A percentile compares a stretch with the other conserved stretches of the same genome.
Evolutionary conservation across 2,329 filamentous ascomycete genomes (phyloP).

Genomic region (Nannizzia gypsea): DNA sequence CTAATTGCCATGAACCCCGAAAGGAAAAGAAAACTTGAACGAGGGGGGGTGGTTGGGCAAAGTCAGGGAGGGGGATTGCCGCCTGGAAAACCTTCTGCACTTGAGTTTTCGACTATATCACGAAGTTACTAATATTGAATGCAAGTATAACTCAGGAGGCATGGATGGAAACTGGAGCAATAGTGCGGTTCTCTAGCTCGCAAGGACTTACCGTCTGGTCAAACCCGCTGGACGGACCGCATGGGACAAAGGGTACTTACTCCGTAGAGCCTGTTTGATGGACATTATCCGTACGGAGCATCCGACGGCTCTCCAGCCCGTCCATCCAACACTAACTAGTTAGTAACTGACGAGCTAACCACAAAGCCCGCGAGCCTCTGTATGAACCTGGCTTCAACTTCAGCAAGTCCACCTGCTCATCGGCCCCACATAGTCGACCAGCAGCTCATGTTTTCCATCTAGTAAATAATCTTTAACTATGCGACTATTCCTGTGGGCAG

Average conservation of each 20-base stretch:
- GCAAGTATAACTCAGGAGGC: background rate
- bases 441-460: background rate
- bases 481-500: too few relatives aligned
- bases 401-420: too few relatives aligned
- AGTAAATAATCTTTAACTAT: background rate
- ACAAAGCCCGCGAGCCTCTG: background rate
- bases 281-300: background rate
- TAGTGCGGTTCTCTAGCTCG: background rate
- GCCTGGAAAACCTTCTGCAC: background rate
- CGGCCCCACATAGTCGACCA: background rate
- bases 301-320: background rate
- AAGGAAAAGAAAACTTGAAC: background rate
- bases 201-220: too few relatives aligned
- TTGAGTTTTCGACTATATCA: background rate
- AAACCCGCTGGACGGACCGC: too few relatives aligned
- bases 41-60: background rate
- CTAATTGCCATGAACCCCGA: slow-evolving; percentile 1
- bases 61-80: background rate
- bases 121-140: background rate
- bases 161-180: background rate
- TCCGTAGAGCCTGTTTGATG: background rate
- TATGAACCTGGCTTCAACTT: background rate
- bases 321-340: too few relatives aligned
- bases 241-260: background rate
- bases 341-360: too few relatives aligned